Base-by-base conservation (phyloP, 2,329 filamentous ascomycete genomes). In the Botryotinia narcissicola region DNA sequence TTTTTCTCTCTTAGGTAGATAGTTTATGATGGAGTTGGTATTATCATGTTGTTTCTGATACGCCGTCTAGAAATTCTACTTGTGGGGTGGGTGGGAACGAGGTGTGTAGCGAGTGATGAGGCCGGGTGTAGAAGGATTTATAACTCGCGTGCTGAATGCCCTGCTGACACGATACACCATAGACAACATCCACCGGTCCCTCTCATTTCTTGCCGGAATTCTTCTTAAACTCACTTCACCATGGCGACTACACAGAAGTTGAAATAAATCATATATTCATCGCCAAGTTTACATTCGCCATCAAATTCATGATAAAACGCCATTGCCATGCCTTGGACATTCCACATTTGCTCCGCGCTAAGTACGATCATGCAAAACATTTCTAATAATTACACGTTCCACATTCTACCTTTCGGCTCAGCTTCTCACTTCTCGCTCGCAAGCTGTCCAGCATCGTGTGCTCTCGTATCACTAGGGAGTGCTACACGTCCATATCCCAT, bases 401-500 rank as follows among this genome's bases (percentile, higher is more conserved):
- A 32, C 22, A 2, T 42, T 42, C 6, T 29, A 57, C 20, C 6
- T 32, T 57, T 32, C 16, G 0, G 6, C 18, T 1, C 18, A 22
- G 2, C 32, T 8, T 51, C 44, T 71, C 42, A 71, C 16, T 29
- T 63, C 48, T 72, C 70, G 32, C 70, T 72, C 10, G 25, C 70
- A 12, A 67, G 46, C 29, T 72, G 70, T 44, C 70, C 61, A 35
- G 70, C 70, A 57, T 72, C 70, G 29, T 57, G 60, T 42, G 40
- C 29, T 54, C 70, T 63, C n/a, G 46, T 35, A n/a, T 72, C 70
- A 32, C 32, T 51, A 5, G 70, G 70, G 10, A 64, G 42, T 7
- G 70, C 70, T 10, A 67, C 46, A 18, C 60, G 60, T 8, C n/a
- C 61, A 57, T n/a, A 72, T n/a, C 70, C 60, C 60, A 72, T 67